Evolutionary conservation across 2,329 filamentous ascomycete species (phyloP).

Genomic region (Knufia fluminis): DNA sequence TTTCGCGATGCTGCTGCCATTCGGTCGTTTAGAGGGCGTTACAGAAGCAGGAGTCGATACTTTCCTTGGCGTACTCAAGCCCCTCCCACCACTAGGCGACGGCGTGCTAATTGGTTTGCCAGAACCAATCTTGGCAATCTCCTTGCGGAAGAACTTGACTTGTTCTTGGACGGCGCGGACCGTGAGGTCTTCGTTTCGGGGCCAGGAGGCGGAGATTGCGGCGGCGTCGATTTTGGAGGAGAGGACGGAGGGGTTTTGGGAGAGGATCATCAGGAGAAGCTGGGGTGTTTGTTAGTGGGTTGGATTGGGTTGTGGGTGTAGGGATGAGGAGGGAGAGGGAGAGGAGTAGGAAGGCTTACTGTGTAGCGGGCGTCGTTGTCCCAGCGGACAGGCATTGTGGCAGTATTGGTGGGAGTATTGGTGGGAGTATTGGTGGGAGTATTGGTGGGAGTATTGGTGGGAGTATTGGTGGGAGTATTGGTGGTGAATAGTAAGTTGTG

Average conservation of each 20-base stretch:
- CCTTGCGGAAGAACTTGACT: background rate
- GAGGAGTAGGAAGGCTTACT: slow-evolving; percentile 2
- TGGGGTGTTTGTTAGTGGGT: background rate
- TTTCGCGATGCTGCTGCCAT: background rate
- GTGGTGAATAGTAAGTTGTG: too few species aligned
- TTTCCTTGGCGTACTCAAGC: too few species aligned
- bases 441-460: too few species aligned
- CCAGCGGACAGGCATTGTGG: slow-evolving; percentile 4
- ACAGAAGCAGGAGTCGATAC: background rate
- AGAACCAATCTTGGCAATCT: too few species aligned
- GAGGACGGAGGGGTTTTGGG: background rate
- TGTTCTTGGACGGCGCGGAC: background rate
- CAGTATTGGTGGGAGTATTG: too few species aligned
- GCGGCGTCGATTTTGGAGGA: background rate
- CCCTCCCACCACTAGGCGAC: too few species aligned
- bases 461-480: too few species aligned
- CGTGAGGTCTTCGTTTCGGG: background rate
- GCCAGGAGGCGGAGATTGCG: background rate
- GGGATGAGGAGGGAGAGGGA: too few species aligned
- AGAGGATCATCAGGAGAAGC: slow-evolving; percentile 5
- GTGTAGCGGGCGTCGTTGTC: background rate
- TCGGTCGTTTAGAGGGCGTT: background rate
- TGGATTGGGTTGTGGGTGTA: background rate
- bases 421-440: too few species aligned
- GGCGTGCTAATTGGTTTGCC: too few species aligned